Evolutionary conservation across 2,329 filamentous ascomycete genomes (phyloP).

Genomic region (Alternaria postmessia): DNA sequence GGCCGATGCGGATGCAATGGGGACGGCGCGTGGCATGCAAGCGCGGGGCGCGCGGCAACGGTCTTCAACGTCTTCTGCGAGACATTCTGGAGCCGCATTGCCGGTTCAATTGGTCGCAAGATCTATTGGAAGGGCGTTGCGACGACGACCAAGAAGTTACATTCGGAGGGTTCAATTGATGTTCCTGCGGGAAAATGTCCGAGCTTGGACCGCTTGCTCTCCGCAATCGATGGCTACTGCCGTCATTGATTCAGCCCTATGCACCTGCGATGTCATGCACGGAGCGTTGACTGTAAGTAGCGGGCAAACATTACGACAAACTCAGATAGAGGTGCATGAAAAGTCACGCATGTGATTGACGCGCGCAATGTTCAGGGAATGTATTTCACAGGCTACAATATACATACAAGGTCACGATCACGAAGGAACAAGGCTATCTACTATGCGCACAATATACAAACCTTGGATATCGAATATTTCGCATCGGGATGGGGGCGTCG

Average conservation of each 20-base stretch:
- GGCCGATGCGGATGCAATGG: conserved; percentile 10
- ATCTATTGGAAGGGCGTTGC: conserved; percentile 6
- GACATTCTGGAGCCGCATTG: conserved; percentile 51
- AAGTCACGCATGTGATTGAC: background rate
- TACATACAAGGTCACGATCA: conserved; percentile 18
- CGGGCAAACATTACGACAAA: background rate
- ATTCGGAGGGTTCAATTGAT: conserved; percentile 3
- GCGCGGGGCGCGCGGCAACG: conserved; percentile 27
- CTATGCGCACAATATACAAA: conserved; percentile 17
- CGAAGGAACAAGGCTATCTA: conserved; percentile 9
- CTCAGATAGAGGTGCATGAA: background rate
- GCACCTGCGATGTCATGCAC: conserved; percentile 11
- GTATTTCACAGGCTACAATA: conserved; percentile 2
- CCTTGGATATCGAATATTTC: conserved; percentile 14
- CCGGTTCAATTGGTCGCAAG: conserved; percentile 31
- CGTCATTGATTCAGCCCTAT: conserved; percentile 24
- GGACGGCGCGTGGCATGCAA: conserved; percentile 27
- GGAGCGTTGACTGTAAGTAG: background rate
- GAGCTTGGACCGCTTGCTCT: conserved; percentile 16
- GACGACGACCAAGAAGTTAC: conserved; percentile 11
- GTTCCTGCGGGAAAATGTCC: conserved; percentile 13
- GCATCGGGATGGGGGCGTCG: conserved; percentile 20
- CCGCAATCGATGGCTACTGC: conserved; percentile 8
- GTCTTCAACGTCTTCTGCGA: conserved; percentile 43
- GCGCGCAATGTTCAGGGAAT: background rate